A percentile compares a stretch with the other conserved stretches of the same genome.
phyloP scores from a whole-genome alignment of 2,329 filamentous ascomycete species.

The Hymenoscyphus repandus region DNA sequence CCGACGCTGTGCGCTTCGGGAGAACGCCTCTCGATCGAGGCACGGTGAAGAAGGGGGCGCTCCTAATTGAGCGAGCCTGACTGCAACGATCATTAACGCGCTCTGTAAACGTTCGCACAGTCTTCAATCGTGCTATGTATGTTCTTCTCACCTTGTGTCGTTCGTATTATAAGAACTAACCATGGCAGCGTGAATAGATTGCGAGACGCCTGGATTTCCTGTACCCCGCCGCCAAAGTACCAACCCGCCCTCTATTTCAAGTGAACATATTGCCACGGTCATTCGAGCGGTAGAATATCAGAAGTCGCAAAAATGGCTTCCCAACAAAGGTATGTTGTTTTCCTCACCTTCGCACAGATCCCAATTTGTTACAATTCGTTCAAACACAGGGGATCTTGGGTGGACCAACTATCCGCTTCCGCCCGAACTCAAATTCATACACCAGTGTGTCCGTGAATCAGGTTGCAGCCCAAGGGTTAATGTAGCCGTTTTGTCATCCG shows the following conservation, averaged over 20 bases:
- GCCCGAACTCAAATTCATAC: slow-evolving; percentile 11
- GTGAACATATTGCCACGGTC: slow-evolving; percentile 2
- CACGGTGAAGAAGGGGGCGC: slow-evolving; percentile 4
- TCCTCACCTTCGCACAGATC: slow-evolving; percentile 18
- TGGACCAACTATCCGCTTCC: slow-evolving; percentile 7
- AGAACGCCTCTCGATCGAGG: not conserved
- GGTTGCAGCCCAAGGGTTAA: not conserved
- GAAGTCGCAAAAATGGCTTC: slow-evolving; percentile 26
- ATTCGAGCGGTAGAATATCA: slow-evolving; percentile 13
- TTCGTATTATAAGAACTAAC: not conserved
- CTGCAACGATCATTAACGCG: not conserved
- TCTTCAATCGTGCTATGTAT: not conserved
- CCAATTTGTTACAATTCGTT: slow-evolving; percentile 17
- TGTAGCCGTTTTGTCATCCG: not conserved
- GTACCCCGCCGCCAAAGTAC: slow-evolving; percentile 26
- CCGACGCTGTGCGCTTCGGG: slow-evolving; percentile 5
- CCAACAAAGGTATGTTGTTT: slow-evolving; percentile 28
- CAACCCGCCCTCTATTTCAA: slow-evolving; percentile 7
- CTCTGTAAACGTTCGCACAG: not conserved
- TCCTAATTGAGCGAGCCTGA: not conserved
- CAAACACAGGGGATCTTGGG: slow-evolving; percentile 21
- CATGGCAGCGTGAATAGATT: not conserved
- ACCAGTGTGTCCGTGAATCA: slow-evolving; percentile 3
- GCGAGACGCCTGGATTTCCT: not conserved
- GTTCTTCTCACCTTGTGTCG: not conserved